phyloP scores from a whole-genome alignment of 305 asterid genomes.

The Fraxinus sp. region DNA sequence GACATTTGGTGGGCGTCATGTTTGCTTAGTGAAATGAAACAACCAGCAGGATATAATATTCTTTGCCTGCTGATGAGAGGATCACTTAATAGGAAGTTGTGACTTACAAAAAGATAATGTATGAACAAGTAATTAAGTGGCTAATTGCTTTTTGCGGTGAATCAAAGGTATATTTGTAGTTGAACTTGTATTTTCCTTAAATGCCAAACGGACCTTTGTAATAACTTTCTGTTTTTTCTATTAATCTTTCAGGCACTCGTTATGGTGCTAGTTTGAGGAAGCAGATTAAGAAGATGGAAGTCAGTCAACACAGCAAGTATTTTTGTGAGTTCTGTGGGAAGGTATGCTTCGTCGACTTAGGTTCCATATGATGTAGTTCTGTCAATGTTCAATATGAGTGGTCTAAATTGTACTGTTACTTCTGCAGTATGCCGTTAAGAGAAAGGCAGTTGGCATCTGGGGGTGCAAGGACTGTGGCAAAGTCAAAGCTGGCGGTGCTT shows the following conservation, averaged over 20 bases:
- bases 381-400: neutral
- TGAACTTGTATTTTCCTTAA: neutral
- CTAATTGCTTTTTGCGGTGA: neutral
- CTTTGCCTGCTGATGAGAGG: neutral
- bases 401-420: neutral
- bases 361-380: neutral
- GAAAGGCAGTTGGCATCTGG: constrained; percentile 85
- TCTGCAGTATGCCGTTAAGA: constrained; percentile 72
- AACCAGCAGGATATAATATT: neutral
- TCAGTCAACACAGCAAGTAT: constrained; percentile 82
- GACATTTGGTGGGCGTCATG: neutral
- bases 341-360: constrained; percentile 34
- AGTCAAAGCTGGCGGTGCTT: constrained; percentile 89
- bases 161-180: neutral
- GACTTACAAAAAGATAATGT: neutral
- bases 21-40: neutral
- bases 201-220: neutral
- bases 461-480: constrained; percentile 92
- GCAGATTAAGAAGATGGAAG: constrained; percentile 91
- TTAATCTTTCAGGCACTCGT: constrained; percentile 54
- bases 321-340: constrained; percentile 88
- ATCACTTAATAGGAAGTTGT: neutral
- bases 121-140: neutral
- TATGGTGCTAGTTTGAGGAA: constrained; percentile 89
- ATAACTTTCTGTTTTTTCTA: neutral